Conservation (phyloP, 2,329 filamentous ascomycete species). For the Sporothrix dimorphospora region DNA sequence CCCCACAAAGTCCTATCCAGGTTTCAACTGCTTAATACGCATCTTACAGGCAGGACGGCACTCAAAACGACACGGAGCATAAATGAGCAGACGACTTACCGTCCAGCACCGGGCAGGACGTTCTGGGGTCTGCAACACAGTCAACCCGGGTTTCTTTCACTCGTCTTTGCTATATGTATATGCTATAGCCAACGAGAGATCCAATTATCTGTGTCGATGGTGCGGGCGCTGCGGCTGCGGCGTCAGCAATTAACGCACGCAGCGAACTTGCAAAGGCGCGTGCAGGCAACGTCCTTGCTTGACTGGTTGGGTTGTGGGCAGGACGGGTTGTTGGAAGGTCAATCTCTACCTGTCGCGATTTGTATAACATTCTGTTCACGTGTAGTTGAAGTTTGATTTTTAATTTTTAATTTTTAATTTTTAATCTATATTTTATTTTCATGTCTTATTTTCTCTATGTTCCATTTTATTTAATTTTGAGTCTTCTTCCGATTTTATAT, state of each 20-base stretch:
- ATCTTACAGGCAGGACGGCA: slow-evolving; percentile 9
- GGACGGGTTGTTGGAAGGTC: too few relatives aligned
- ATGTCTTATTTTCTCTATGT: neutral
- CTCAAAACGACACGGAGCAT: neutral
- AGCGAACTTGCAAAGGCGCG: neutral
- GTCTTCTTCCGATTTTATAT: neutral
- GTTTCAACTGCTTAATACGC: neutral
- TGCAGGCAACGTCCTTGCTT: neutral
- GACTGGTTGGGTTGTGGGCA: neutral
- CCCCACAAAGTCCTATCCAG: slow-evolving; percentile 18
- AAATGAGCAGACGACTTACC: neutral
- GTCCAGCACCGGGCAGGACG: neutral
- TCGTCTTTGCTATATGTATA: slow-evolving; percentile 11
- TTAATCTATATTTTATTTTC: neutral
- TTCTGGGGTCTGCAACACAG: neutral
- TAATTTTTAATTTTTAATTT: neutral
- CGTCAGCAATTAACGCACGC: slow-evolving; percentile 14
- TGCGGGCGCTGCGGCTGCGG: neutral
- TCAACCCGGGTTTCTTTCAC: slow-evolving; percentile 6
- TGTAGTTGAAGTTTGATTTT: neutral
- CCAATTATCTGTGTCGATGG: neutral
- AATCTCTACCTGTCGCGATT: neutral
- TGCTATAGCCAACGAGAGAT: neutral
- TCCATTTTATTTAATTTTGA: neutral
- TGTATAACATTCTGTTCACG: neutral